phyloP scores from a whole-genome alignment of 2,329 filamentous ascomycete genomes.

The Basipetospora chlamydospora region DNA sequence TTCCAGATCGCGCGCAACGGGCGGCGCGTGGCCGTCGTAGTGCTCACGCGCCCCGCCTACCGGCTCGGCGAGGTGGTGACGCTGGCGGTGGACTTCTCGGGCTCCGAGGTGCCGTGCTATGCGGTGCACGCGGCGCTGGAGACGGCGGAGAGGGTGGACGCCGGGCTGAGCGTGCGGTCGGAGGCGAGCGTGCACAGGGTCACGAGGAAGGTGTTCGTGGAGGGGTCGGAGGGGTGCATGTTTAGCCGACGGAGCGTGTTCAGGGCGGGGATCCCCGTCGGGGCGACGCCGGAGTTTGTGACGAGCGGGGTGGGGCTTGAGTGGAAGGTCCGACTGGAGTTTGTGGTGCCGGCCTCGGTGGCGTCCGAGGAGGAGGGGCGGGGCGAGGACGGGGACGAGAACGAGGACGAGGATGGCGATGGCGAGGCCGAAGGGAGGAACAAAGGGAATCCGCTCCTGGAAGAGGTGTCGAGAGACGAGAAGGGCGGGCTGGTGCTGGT shows the following conservation, averaged over 20 bases:
- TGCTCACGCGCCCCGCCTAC: conserved; percentile 77
- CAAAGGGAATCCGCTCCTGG: conserved; percentile 44
- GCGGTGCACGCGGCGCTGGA: conserved; percentile 75
- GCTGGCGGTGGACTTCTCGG: conserved; percentile 69
- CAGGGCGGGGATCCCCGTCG: conserved; percentile 65
- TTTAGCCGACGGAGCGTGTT: conserved; percentile 71
- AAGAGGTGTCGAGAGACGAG: conserved; percentile 67
- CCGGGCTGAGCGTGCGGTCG: conserved; percentile 67
- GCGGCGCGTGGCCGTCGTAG: conserved; percentile 80
- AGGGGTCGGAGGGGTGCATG: conserved; percentile 66
- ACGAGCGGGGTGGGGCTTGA: conserved; percentile 77
- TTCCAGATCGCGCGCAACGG: conserved; percentile 92
- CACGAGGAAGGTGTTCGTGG: conserved; percentile 67
- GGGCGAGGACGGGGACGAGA: no score
- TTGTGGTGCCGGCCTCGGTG: conserved; percentile 58
- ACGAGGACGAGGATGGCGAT: no score
- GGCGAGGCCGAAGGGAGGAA: conserved; percentile 9
- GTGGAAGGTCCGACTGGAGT: conserved; percentile 85
- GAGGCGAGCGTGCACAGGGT: conserved; percentile 75
- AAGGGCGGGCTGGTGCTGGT: conserved; percentile 59
- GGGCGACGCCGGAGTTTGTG: conserved; percentile 78
- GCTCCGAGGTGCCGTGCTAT: conserved; percentile 68
- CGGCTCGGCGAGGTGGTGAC: conserved; percentile 77
- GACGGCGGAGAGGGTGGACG: conserved; percentile 70
- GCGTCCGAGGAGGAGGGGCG: conserved; percentile 2